Evolutionary conservation across 2,329 filamentous ascomycete genomes (phyloP), one percentile per base, ranked within the genome.

Genomic region (Fusarium clavum): DNA sequence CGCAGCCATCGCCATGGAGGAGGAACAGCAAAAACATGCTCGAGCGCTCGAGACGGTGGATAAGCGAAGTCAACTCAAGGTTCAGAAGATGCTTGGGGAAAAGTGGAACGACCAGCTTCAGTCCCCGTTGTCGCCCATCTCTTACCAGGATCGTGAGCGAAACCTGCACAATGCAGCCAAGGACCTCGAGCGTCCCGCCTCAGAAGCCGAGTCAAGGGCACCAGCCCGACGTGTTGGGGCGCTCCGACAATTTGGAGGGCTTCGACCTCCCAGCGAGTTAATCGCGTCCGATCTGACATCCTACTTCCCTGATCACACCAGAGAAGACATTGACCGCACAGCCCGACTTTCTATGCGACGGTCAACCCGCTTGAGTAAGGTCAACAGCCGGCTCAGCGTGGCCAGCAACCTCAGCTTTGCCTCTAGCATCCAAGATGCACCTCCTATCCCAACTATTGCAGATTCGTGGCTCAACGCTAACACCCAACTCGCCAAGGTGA

Each of bases 211-310:
- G 11, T 76, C 79, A 24, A 79, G 83, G 49, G 49, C 49, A 48
- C 82, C 84, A 47, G 80, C 77, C 48, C 79, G 76, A 41, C 82
- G 82, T 63, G 89, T 88, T 76, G 84, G 69, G 22, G 60, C 89
- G 29, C 83, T 94, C 47, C 90, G 92, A 70, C 91, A 92, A 70
- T 98, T 98, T 81, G 96, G 97, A 75, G 95, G 95, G 34, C 90
- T 96, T 70, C 88, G 96, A 73, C 96, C 96, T 20, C 96, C 96
- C 3, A 98, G 95, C 82, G 96, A 99, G 83, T 88, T 99, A 78
- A 99, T 99, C 77, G 95, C 95, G 27, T 97, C 96, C 24, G 96
- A 99, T 78, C 84, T 99, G 64, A 96, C 94, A 3, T 97, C 94
- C 0, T 99, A 98, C 84, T 99, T 99, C 85, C 96, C 96, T 0